phyloP scores from a whole-genome alignment of 306 rosid genomes.

The Pyrus communis region DNA sequence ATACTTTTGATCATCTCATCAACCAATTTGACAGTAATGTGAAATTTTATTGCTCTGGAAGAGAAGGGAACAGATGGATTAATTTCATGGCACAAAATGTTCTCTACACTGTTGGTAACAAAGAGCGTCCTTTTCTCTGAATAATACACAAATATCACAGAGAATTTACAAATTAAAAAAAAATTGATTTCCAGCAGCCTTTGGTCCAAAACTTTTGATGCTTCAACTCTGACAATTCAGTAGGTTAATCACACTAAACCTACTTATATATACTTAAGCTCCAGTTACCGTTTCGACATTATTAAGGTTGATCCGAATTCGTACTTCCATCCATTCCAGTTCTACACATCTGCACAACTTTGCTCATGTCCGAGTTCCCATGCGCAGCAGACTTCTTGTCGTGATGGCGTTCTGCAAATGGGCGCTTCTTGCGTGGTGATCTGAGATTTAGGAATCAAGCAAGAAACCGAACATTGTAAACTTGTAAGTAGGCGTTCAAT shows the following conservation, averaged over 20 bases:
- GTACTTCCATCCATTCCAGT: neutral
- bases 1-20: neutral
- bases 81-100: slow-evolving; percentile 9
- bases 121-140: neutral
- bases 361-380: slow-evolving; percentile 19
- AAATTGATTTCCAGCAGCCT: neutral
- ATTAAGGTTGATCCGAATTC: neutral
- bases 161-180: neutral
- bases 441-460: slow-evolving; percentile 1
- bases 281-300: neutral
- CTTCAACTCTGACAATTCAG: neutral
- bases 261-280: neutral
- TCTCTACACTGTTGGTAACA: slow-evolving; percentile 17
- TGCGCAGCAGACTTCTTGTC: slow-evolving; percentile 3
- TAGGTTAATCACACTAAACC: neutral
- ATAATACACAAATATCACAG: neutral
- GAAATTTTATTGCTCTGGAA: neutral
- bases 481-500: slow-evolving; percentile 13
- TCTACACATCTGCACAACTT: slow-evolving; percentile 26
- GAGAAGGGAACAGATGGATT: neutral
- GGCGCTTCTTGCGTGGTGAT: neutral
- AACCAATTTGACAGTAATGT: neutral
- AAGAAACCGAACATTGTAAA: slow-evolving; percentile 7
- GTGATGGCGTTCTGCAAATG: too few species aligned
- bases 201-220: slow-evolving; percentile 10